Evolutionary conservation across 495 filamentous ascomycete genomes (phyloP), one percentile per base, ranked within the genome.

Genomic region (Aspergillus steynii): DNA sequence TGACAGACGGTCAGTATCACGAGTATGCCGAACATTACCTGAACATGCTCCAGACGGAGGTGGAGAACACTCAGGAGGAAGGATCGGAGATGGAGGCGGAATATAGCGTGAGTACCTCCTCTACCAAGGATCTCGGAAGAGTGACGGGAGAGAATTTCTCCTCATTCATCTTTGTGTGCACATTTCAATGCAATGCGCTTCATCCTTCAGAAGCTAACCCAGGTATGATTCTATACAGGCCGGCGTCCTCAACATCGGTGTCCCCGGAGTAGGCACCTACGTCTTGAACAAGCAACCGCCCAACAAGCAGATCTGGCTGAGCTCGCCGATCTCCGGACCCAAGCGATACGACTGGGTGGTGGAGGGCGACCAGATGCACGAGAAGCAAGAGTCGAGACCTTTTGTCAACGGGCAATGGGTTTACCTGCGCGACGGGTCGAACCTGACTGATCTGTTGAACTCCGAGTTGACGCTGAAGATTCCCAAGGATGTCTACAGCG

Each of bases 201-300:
- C 15, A 34, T 34, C 5, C 5, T 9, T 7, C 37, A 14, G 9
- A 42, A 42, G 10, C 37, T 42, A 42, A 42, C 37, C 3, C 37
- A 8, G 3, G 4, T 32, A 32, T 9, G 5, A 2, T 48, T 8
- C 4, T 28, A 2, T 56, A 27, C 62, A 96, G 91, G 85, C 90
- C 54, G 96, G 95, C 51, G 92, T 98, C 50, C 76, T 99, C 54
- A 93, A 86, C 60, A 72, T 98, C 60, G 75, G 71, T 26, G 89
- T 89, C 47, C 78, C 82, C 1, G 76, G 82, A 0, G 69, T 83
- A 12, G 94, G 93, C 53, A 92, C 85, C 27, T 99, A 92, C 65
- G 89, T 98, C 2, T 80, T 99, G 70, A 98, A 98, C 83, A 99
- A 99, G 77, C 95, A 98, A 73, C 95, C 95, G 0, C 91, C 93